A percentile compares a stretch with the other conserved stretches of the same genome.
These are phyloP conservation scores for Umbelopsis isabellina DNA, from an alignment of 192 early-diverging fungal species.

Conservation along the genomic window DNA sequence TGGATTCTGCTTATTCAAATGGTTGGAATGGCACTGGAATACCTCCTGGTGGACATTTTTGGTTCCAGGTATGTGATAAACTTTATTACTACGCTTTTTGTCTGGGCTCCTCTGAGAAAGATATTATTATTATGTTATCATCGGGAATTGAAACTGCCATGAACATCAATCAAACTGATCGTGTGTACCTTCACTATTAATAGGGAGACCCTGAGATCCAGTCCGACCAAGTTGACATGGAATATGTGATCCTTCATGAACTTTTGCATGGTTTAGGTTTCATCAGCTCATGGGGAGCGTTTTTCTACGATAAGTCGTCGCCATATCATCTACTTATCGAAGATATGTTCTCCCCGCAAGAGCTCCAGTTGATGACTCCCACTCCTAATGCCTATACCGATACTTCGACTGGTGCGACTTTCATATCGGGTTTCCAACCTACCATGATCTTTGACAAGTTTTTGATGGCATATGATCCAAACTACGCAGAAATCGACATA, in stretches of 20 bases:
- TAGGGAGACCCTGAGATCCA: slow-evolving; percentile 28
- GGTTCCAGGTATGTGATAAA: slow-evolving; percentile 23
- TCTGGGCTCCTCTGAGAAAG: background rate
- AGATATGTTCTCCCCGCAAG: slow-evolving; percentile 21
- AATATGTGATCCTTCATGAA: slow-evolving; percentile 36
- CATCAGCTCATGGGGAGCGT: slow-evolving; percentile 38
- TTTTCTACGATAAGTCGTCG: slow-evolving; percentile 16
- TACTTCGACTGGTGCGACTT: slow-evolving; percentile 23
- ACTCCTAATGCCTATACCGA: slow-evolving; percentile 17
- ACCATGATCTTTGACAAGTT: slow-evolving; percentile 46
- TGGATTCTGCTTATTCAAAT: background rate
- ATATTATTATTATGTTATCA: background rate
- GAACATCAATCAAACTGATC: background rate
- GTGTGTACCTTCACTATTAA: background rate
- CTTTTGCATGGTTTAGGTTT: slow-evolving; percentile 38
- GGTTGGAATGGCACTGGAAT: slow-evolving; percentile 39
- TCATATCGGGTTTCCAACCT: slow-evolving; percentile 39
- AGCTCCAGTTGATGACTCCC: slow-evolving; percentile 15
- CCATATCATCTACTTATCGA: slow-evolving; percentile 28
- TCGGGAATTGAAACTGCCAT: background rate
- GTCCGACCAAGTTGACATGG: slow-evolving; percentile 32
- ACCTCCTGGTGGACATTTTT: slow-evolving; percentile 32
- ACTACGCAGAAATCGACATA: background rate
- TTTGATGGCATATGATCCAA: slow-evolving; percentile 20
- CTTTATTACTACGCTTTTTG: background rate